phyloP scores from a whole-genome alignment of 805 yeast species.

The Candida argentea region DNA sequence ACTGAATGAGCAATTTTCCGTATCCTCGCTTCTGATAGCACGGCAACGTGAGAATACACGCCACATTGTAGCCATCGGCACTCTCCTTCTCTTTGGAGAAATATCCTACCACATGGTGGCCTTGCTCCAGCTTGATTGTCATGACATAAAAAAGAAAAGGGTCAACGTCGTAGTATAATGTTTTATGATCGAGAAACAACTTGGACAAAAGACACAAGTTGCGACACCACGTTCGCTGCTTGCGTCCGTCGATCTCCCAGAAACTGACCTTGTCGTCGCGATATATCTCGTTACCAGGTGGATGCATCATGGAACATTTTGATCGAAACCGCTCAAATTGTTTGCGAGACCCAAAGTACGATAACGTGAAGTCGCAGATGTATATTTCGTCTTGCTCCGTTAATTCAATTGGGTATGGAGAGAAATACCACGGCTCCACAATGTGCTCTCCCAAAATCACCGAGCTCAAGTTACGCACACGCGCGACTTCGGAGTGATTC shows the following conservation, averaged over 20 bases:
- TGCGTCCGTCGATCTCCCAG: conserved; percentile 94
- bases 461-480: conserved; percentile 73
- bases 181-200: conserved; percentile 88
- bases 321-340: conserved; percentile 88
- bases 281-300: conserved; percentile 97
- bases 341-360: conserved; percentile 78
- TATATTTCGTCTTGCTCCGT: conserved; percentile 87
- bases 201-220: conserved; percentile 86
- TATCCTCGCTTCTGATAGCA: conserved; percentile 94
- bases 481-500: conserved; percentile 71
- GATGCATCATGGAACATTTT: conserved; percentile 85
- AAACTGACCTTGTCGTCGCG: conserved; percentile 88
- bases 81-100: conserved; percentile 96
- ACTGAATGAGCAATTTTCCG: conserved; percentile 85
- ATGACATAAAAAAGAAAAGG: conserved; percentile 94
- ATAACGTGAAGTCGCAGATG: conserved; percentile 83
- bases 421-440: conserved; percentile 98
- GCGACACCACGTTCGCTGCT: conserved; percentile 95
- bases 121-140: conserved; percentile 82
- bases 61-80: conserved; percentile 91
- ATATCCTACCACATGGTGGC: conserved; percentile 94
- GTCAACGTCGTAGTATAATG: conserved; percentile 94
- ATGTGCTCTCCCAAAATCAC: conserved; percentile 83
- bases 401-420: conserved; percentile 92
- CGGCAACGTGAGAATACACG: conserved; percentile 92